Conservation (phyloP, 768 basidiomycete species). For the Hygrocybe coccinea region DNA sequence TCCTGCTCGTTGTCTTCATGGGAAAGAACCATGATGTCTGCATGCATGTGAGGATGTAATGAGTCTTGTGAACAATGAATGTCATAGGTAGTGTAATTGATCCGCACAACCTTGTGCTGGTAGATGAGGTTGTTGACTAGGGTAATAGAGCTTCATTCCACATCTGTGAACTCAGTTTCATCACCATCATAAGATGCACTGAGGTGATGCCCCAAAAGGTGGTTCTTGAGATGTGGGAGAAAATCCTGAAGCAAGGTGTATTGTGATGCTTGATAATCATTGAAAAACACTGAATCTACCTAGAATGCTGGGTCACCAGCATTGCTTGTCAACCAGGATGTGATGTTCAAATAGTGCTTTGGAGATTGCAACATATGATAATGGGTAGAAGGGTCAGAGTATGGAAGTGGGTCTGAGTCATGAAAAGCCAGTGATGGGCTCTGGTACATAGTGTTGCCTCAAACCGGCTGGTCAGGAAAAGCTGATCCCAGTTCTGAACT, state of each 20-base stretch:
- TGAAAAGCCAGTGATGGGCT: slow-evolving; percentile 1
- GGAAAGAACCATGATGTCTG: slow-evolving; percentile 31
- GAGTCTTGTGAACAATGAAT: slow-evolving; percentile 34
- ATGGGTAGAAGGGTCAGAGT: slow-evolving; percentile 11
- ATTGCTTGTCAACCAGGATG: slow-evolving; percentile 8
- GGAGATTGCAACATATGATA: slow-evolving; percentile 23
- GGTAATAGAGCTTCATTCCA: slow-evolving; percentile 13
- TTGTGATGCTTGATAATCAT: slow-evolving; percentile 6
- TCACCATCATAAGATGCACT: slow-evolving; percentile 6
- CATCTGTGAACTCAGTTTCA: slow-evolving; percentile 6
- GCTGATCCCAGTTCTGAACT: no score
- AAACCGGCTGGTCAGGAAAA: no score
- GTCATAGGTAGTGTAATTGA: slow-evolving; percentile 44
- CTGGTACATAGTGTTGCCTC: no score
- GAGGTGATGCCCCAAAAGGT: slow-evolving; percentile 17
- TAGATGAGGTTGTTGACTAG: slow-evolving; percentile 19
- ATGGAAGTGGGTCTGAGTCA: slow-evolving; percentile 11
- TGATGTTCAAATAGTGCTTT: slow-evolving; percentile 9
- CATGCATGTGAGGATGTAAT: slow-evolving; percentile 32
- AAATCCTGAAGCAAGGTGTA: slow-evolving; percentile 21
- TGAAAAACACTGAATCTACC: slow-evolving; percentile 10
- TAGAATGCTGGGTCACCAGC: slow-evolving; percentile 25
- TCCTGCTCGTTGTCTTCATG: slow-evolving; percentile 14
- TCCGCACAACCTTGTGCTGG: slow-evolving; percentile 15
- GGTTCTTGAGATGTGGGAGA: slow-evolving; percentile 22